These are phyloP conservation scores for Apiospora malaysiana DNA, from an alignment of 2,329 filamentous ascomycete species.

Conservation along the genomic window DNA sequence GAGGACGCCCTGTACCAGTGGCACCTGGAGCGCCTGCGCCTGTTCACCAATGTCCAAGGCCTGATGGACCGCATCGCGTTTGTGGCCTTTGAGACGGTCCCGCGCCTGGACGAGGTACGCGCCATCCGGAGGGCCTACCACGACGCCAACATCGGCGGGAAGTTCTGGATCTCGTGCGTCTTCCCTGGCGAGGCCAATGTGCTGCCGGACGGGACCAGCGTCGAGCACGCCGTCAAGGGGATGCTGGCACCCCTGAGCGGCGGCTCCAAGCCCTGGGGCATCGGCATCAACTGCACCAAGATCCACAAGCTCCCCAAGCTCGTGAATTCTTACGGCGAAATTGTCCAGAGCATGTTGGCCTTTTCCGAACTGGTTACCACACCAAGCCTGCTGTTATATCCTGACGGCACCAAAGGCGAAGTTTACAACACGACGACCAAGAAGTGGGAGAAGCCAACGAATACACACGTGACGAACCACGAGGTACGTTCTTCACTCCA, in stretches of 20 bases:
- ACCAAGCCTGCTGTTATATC: slow-evolving; percentile 68
- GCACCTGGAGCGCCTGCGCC: slow-evolving; percentile 59
- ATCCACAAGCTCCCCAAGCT: slow-evolving; percentile 64
- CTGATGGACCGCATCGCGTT: slow-evolving; percentile 53
- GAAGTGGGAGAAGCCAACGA: slow-evolving; percentile 58
- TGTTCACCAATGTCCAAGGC: slow-evolving; percentile 52
- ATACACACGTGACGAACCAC: slow-evolving; percentile 25
- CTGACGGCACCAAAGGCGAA: slow-evolving; percentile 72
- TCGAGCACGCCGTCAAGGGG: slow-evolving; percentile 47
- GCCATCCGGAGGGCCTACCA: slow-evolving; percentile 54
- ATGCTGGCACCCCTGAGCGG: slow-evolving; percentile 30
- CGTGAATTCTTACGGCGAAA: slow-evolving; percentile 45
- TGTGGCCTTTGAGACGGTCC: slow-evolving; percentile 71
- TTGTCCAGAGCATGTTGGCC: slow-evolving; percentile 40
- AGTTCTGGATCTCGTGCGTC: slow-evolving; percentile 68
- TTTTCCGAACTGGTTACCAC: slow-evolving; percentile 32
- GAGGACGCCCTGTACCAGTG: slow-evolving; percentile 55
- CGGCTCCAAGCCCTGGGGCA: slow-evolving; percentile 57
- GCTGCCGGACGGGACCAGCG: slow-evolving; percentile 62
- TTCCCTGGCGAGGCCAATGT: slow-evolving; percentile 60
- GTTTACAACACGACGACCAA: slow-evolving; percentile 69
- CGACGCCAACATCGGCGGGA: slow-evolving; percentile 34
- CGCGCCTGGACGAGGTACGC: slow-evolving; percentile 64
- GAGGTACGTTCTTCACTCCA: not conserved
- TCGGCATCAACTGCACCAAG: slow-evolving; percentile 74